phyloP scores from a whole-genome alignment of 106 monocot species.

The Allium sativum region DNA sequence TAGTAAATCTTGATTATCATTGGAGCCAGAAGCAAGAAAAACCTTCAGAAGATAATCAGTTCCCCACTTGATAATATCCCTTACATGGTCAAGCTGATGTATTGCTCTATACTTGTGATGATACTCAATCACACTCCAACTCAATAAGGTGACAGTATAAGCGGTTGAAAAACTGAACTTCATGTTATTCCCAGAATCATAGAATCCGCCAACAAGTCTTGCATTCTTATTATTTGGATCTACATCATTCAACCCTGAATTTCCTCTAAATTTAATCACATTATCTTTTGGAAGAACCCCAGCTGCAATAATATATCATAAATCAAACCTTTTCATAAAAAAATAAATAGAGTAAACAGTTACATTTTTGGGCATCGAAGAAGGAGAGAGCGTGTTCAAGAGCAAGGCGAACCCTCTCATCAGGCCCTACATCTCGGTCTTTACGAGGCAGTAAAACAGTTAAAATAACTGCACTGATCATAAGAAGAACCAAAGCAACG shows the following conservation, averaged over 20 bases:
- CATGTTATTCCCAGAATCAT: conserved; percentile 43
- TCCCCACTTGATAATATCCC: conserved; percentile 35
- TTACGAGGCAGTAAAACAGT: conserved; percentile 6
- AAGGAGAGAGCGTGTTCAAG: conserved; percentile 19
- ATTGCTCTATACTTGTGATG: conserved; percentile 16
- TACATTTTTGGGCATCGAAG: conserved; percentile 50
- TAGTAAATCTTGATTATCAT: background rate
- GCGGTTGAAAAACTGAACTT: conserved; percentile 37
- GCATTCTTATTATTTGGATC: background rate
- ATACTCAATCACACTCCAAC: conserved; percentile 37
- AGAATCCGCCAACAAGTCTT: conserved; percentile 27
- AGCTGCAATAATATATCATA: conserved; percentile 15
- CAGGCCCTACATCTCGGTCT: background rate
- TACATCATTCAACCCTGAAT: conserved; percentile 25
- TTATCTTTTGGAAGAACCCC: conserved; percentile 22
- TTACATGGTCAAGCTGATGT: conserved; percentile 27
- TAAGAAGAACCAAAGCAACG: background rate
- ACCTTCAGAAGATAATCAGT: conserved; percentile 27
- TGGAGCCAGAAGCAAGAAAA: conserved; percentile 8
- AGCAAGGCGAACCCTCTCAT: conserved; percentile 4
- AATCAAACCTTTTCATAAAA: background rate
- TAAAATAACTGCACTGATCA: background rate
- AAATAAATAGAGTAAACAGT: background rate
- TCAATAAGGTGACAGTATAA: conserved; percentile 23
- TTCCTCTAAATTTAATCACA: conserved; percentile 19